phyloP scores from a whole-genome alignment of 1,284 basidiomycete genomes.

The Melampsora larici-populina region DNA sequence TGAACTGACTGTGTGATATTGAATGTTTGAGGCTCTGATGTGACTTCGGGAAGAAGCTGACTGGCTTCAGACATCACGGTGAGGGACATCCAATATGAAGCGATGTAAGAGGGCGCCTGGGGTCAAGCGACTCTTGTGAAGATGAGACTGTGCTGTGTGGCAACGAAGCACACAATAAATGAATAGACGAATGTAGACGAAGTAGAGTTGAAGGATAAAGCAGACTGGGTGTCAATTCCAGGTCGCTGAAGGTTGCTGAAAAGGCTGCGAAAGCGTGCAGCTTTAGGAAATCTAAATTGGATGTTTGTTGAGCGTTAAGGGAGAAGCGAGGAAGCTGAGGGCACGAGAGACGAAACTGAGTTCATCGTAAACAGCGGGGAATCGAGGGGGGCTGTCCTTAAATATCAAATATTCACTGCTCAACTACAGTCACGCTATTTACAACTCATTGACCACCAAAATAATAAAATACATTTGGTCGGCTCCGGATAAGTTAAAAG shows the following conservation, averaged over 20 bases:
- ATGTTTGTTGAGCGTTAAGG: background rate
- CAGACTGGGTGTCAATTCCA: background rate
- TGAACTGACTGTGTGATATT: background rate
- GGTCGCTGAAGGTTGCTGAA: background rate
- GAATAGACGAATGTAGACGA: background rate
- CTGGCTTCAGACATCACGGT: background rate
- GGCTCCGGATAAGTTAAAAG: too few relatives aligned
- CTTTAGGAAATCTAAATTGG: background rate
- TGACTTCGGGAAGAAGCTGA: constrained; percentile 6
- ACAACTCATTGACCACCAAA: background rate
- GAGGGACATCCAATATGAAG: background rate
- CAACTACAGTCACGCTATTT: background rate
- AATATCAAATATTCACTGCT: background rate
- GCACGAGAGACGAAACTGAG: constrained; percentile 8
- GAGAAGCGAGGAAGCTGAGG: background rate
- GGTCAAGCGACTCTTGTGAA: background rate
- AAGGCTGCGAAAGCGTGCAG: background rate
- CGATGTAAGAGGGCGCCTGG: background rate
- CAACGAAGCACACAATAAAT: constrained; percentile 4
- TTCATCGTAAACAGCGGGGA: background rate
- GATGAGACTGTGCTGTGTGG: background rate
- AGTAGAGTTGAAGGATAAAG: background rate
- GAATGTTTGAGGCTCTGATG: background rate
- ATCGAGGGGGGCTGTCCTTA: constrained; percentile 1
- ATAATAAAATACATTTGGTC: too few relatives aligned